phyloP scores from a whole-genome alignment of 2,329 filamentous ascomycete species.

The Trichothecium sympodiale region DNA sequence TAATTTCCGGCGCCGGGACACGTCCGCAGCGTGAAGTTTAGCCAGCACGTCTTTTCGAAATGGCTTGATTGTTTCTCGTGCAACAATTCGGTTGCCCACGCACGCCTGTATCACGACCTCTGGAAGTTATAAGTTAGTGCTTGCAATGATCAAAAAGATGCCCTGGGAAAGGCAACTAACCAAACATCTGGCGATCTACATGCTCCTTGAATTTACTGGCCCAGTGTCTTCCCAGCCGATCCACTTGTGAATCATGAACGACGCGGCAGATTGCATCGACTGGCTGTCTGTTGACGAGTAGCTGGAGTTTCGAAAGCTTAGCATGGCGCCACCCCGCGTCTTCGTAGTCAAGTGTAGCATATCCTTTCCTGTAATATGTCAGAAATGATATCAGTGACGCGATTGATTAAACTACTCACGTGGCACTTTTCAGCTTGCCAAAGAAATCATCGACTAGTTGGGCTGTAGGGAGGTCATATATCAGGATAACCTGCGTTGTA shows the following conservation, averaged over 20 bases:
- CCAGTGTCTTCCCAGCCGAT: slow-evolving; percentile 75
- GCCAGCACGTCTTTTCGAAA: slow-evolving; percentile 91
- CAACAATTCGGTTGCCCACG: slow-evolving; percentile 71
- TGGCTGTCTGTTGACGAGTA: slow-evolving; percentile 85
- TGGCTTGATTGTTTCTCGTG: slow-evolving; percentile 89
- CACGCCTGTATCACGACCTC: slow-evolving; percentile 92
- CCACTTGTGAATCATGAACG: slow-evolving; percentile 71
- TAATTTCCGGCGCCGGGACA: slow-evolving; percentile 71
- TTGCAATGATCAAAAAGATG: not conserved
- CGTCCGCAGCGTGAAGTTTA: slow-evolving; percentile 87
- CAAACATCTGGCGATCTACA: slow-evolving; percentile 90
- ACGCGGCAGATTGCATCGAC: slow-evolving; percentile 93
- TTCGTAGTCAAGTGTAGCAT: slow-evolving; percentile 93
- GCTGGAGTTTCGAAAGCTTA: slow-evolving; percentile 76
- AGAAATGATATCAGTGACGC: too few relatives aligned
- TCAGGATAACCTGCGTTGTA: slow-evolving; percentile 82
- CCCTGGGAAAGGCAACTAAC: slow-evolving; percentile 18
- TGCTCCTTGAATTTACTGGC: slow-evolving; percentile 95
- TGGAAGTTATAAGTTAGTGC: slow-evolving; percentile 8
- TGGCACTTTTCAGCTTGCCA: slow-evolving; percentile 85
- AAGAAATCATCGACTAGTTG: slow-evolving; percentile 96
- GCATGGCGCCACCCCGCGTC: slow-evolving; percentile 79
- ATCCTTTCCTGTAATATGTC: slow-evolving; percentile 53
- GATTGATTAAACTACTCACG: too few relatives aligned
- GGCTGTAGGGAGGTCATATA: slow-evolving; percentile 79